Evolutionary conservation across 768 basidiomycete genomes (phyloP), one percentile per base, ranked within the genome.

Genomic region (Termitomyces sp.): DNA sequence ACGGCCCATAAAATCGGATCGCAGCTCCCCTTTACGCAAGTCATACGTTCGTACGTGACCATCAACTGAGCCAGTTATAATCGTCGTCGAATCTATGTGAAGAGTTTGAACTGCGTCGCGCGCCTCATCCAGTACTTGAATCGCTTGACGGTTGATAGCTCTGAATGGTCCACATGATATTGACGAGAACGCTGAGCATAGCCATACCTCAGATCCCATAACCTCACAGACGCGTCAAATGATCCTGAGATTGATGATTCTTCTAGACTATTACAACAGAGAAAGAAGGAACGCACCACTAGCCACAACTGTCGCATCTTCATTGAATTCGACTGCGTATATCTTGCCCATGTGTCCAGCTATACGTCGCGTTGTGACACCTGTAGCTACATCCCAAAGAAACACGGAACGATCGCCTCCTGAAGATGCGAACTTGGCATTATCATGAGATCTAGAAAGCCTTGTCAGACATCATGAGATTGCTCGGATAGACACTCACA

Each of bases 381-480:
- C 96, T 32, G 89, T 83, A 17, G 88, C 83, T 10, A 99, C 97
- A 67, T 99, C 97, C 96, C 96, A 98, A 23, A 97, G 71, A 63
- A 97, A 97, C 1, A 97, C 86, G 50, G 87, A 86, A 60, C 92
- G 85, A 70, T 99, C 96, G 6, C 96, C 96, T 32, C 96, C 96
- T 23, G 88, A 91, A 3, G 92, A 95, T 14, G 88, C 94, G 64
- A 99, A 94, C 65, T 89, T 88, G 28, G 89, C 86, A 73, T 99
- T 99, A 72, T 99, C 96, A 62, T 93, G 86, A 42, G 93, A 82
- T 40, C 91, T 96, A 62, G 17, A 52, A 42, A 35, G 28, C 28
- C 28, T 16, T 21, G 49, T 41, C 27, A 40, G 34, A 14, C 54
- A 34, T 40, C 37, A 8, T 34, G 40, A 55, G 28, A 30, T 42